Percentiles rank a stretch among this genome's conserved stretches.
Evolutionary conservation across 768 basidiomycete genomes (phyloP).

Genomic region (Tulasnella calospora): DNA sequence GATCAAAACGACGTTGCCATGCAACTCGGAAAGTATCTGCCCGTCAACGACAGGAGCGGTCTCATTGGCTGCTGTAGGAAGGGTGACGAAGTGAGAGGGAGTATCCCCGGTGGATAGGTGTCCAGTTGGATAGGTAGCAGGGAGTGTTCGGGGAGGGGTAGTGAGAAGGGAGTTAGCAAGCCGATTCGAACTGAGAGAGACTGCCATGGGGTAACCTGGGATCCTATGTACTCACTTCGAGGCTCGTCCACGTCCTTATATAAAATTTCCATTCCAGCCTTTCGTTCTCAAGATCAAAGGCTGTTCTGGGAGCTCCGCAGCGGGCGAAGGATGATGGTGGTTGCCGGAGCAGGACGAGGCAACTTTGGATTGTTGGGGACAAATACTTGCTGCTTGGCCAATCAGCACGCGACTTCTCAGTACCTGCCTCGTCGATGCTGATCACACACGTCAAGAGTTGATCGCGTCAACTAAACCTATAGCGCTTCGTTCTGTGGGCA

Average conservation of each 20-base stretch:
- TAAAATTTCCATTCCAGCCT: neutral
- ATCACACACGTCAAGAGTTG: no score
- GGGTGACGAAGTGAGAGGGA: neutral
- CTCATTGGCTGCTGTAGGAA: neutral
- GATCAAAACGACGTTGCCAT: neutral
- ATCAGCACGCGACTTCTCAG: neutral
- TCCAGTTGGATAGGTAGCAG: neutral
- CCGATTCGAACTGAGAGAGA: neutral
- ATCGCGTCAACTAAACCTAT: no score
- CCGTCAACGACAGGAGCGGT: neutral
- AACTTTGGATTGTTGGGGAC: no score
- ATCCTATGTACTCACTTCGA: neutral
- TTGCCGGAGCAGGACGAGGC: no score
- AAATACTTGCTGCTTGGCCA: no score
- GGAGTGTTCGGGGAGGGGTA: neutral
- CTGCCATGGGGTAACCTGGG: neutral
- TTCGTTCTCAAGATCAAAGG: neutral
- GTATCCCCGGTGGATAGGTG: neutral
- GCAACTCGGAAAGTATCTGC: neutral
- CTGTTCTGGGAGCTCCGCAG: neutral
- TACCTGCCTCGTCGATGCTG: no score
- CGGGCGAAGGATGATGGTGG: no score
- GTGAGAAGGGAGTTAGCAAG: neutral
- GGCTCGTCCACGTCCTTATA: neutral
- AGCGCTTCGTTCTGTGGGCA: no score